A percentile compares a stretch with the other conserved stretches of the same genome.
These are phyloP conservation scores for Arthroderma uncinatum DNA, from an alignment of 2,329 filamentous ascomycete genomes.

Conservation along the genomic window DNA sequence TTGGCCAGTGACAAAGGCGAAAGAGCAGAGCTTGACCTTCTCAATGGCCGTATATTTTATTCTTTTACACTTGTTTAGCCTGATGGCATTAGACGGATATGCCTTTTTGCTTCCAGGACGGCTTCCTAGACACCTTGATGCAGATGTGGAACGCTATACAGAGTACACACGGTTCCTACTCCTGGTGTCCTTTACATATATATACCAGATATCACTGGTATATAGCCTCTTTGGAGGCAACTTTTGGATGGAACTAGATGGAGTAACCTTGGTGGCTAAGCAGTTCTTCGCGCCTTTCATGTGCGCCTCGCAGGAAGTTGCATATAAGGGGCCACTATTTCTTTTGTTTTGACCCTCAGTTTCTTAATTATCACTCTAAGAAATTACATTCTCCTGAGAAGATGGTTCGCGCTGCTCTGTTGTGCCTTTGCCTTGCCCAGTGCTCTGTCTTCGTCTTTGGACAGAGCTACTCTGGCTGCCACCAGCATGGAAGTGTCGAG, in stretches of 20 bases:
- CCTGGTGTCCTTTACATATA: too few relatives aligned
- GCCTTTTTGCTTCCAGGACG: too few relatives aligned
- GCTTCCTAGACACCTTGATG: too few relatives aligned
- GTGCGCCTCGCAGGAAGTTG: background rate
- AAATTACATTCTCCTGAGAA: background rate
- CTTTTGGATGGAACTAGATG: background rate
- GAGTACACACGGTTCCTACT: too few relatives aligned
- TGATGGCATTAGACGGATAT: background rate
- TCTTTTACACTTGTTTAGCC: background rate
- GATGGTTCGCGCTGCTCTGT: background rate
- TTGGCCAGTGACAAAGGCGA: background rate
- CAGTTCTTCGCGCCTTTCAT: background rate
- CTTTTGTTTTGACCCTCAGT: background rate
- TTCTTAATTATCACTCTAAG: background rate
- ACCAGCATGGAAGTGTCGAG: slow-evolving; percentile 23
- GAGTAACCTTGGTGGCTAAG: background rate
- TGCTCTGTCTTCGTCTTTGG: slow-evolving; percentile 2
- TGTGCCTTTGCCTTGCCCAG: background rate
- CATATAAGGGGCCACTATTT: background rate
- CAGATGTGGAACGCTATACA: background rate
- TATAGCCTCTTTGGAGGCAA: background rate
- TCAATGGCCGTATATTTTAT: background rate
- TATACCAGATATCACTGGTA: background rate
- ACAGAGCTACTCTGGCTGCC: slow-evolving; percentile 23
- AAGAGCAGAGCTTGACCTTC: background rate